Base-by-base conservation (phyloP, 2,329 filamentous ascomycete genomes). In the Pyrenophora seminiperda region DNA sequence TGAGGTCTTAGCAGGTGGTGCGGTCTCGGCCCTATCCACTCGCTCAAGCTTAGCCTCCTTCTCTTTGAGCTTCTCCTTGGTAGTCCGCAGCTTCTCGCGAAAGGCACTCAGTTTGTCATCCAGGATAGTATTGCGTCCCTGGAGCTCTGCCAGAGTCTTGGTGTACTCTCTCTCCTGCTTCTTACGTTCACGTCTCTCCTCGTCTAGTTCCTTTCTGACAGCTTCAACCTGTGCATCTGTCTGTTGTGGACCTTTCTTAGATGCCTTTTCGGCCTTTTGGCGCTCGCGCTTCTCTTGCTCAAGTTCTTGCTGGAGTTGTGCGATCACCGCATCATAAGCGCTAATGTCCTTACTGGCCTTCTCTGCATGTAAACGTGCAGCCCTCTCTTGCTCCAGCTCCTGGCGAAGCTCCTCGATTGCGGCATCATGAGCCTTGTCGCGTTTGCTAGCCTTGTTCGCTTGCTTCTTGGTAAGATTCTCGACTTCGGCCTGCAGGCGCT, bases 21-120 rank as follows among this genome's bases (percentile, higher is more conserved):
- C 63, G n/a, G 66, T 70, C 46, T 79, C 75, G 5, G 74, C 72
- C 29, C 76, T 69, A 33, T 78, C 74, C 7, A 70, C 68, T 18
- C 74, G 70, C 37, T 79, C 74, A 43, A 80, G 71, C 54, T 79
- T 79, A 32, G 71, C 73, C 56, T 85, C 81, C 30, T 78, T 78
- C 65, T 87, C 82, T 67, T 90, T 91, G 19, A 94, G 80, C 65
- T 90, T 86, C 24, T 88, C 84, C 54, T 91, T 90, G 0, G 84
- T 81, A 7, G 83, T 79, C 43, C 83, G 84, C 15, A 93, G 75
- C 70, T 91, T 92, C 47, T 81, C 80, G 64, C 85, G 85, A 66
- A 90, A 81, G 15, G 83, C 83, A 43, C 84, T 85, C 13, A 94
- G 74, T 56, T 88, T 89, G 55, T 86, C 85, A 56, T 92, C 87